These are phyloP conservation scores for Psilocybe cyanescens DNA, from an alignment of 768 basidiomycete species.

Conservation along the genomic window DNA sequence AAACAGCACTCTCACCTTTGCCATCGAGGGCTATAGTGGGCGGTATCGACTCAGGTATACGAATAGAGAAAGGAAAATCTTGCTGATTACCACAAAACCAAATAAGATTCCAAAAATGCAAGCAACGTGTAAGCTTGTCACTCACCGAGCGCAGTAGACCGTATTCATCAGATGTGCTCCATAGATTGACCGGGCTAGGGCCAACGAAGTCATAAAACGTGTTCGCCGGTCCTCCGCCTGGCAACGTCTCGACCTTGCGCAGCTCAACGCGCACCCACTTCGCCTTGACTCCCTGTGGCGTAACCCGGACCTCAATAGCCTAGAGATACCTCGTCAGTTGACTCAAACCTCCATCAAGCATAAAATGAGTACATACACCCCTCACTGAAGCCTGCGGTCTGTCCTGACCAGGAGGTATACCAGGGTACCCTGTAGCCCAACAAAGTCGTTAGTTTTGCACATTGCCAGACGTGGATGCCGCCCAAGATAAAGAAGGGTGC, in stretches of 20 bases:
- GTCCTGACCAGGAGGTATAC: slow-evolving; percentile 80
- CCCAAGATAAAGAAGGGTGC: slow-evolving; percentile 22
- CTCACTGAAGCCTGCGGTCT: slow-evolving; percentile 84
- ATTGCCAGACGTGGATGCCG: not conserved
- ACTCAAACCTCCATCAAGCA: not conserved
- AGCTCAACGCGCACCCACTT: slow-evolving; percentile 93
- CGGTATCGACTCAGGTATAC: slow-evolving; percentile 91
- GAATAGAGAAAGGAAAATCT: slow-evolving; percentile 89
- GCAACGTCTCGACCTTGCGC: slow-evolving; percentile 86
- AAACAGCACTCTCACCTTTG: slow-evolving; percentile 49
- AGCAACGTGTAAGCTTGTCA: slow-evolving; percentile 9
- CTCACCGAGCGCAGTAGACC: slow-evolving; percentile 68
- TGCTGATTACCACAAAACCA: slow-evolving; percentile 45
- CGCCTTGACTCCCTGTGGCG: slow-evolving; percentile 77
- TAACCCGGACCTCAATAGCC: slow-evolving; percentile 87
- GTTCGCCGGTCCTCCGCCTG: slow-evolving; percentile 68
- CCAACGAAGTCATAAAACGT: slow-evolving; percentile 84
- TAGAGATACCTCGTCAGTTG: slow-evolving; percentile 28
- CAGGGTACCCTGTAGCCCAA: slow-evolving; percentile 67
- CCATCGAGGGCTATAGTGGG: slow-evolving; percentile 83
- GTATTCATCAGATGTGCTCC: slow-evolving; percentile 82
- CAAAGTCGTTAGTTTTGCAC: not conserved
- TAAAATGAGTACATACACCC: slow-evolving; percentile 60
- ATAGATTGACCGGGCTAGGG: slow-evolving; percentile 79
- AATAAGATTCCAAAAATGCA: slow-evolving; percentile 8